Evolutionary conservation across 148 eudicot species (phyloP), one percentile per base, ranked within the genome.

Genomic region (Dianthus caryophyllus): DNA sequence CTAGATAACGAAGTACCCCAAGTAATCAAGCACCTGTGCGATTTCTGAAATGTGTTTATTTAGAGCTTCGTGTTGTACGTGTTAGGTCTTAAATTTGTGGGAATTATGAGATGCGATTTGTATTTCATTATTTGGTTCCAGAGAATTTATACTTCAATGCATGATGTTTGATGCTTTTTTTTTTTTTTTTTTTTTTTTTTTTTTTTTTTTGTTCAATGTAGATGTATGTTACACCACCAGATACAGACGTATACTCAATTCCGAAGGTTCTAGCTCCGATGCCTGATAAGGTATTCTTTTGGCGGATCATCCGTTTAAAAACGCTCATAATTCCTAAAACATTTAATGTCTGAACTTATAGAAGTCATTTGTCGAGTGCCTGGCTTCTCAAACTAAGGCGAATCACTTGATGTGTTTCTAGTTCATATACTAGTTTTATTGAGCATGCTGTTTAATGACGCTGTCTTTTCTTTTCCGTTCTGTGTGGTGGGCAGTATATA

Each of bases 161-260:
- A 13, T 46, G n/a, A 17, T 38, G 27, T 38, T 39, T 21, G 15
- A 62, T 21, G 70, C 57, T 47, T 29, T 62, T 31, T 20, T 14
- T 69, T 24, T 30, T 71, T 67, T 36, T 12, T 7, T 70, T 27
- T 41, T 68, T 68, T 29, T n/a, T 47, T 29, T 62, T 31, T 20
- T 14, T 69, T 24, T 30, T 71, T 67, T 36, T 12, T 7, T 70
- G 18, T 41, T 68, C 66, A 25, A 21, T 77, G 69, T 48, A 93
- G 97, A 94, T 95, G 99, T 95, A 95, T 76, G 97, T 95, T 24
- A 90, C 99, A 33, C 96, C 96, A 22, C 99, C 96, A 17, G 99
- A 95, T 71, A 90, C 99, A 29, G 99, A 95, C 75, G 70, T 95
- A 46, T 95, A 95, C 61, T 82, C 93, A 1, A 88, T 95, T 66